Base-by-base conservation (phyloP, 495 filamentous ascomycete genomes). In the Aspergillus haitiensis region DNA sequence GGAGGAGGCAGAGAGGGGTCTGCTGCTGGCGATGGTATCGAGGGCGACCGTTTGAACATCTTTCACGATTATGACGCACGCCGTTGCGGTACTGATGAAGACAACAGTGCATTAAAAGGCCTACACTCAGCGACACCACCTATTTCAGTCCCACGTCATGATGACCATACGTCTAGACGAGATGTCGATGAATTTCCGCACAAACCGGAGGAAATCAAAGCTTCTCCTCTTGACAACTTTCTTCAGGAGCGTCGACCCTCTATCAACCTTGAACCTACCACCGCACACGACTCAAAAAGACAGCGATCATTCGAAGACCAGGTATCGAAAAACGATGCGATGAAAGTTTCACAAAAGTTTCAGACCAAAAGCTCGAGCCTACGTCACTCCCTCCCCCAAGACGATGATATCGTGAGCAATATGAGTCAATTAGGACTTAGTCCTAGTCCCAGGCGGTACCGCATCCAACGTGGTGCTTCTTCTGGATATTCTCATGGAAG, bases 121-220 rank as follows among this genome's bases (percentile, higher is more conserved):
- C 67, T 78, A 48, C 76, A 78, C 67, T 78, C 75, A 62, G 72
- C 65, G 58, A 80, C 77, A 42, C 74, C 75, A 60, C 77, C 77
- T 37, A 80, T 80, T 36, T 75, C 72, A 32, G 77, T 80, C 40
- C 77, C 77, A 51, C 77, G 77, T 52, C 61, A 66, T 56, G 70
- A 73, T 61, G 71, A 75, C 16, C 66, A 65, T 46, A 48, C 44
- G 15, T 47, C 59, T 7, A 53, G 34, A 12, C 61, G 59, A 45
- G 66, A 67, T 33, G 65, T 68, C 56, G 63, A 70, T 42, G 64
- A 58, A 31, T 77, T 67, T 15, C 75, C 77, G 5, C 73, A 80
- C 52, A 74, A 74, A 56, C 77, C 77, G 31, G 76, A 78, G 18
- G 74, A 79, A 45, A 45, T 77, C 11, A 68, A 67, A 5, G 66